These are phyloP conservation scores for Gigaspora rosea DNA, from an alignment of 192 early-diverging fungal genomes.

Conservation along the genomic window DNA sequence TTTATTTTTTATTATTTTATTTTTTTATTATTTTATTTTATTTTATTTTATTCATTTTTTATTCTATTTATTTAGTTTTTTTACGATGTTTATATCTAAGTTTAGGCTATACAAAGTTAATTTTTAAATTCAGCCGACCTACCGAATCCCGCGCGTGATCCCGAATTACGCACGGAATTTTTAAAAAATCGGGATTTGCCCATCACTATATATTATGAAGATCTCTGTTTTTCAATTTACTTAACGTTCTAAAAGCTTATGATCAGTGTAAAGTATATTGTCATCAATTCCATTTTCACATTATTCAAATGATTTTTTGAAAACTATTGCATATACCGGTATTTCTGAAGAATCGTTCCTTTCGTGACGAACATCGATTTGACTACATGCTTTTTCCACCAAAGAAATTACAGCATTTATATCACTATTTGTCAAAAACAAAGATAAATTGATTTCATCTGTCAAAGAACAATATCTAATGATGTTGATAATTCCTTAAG, in stretches of 20 bases:
- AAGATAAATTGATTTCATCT: conserved; percentile 43
- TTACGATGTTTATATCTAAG: too few species aligned
- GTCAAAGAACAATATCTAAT: conserved; percentile 40
- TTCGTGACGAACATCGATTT: conserved; percentile 17
- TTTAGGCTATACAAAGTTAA: too few species aligned
- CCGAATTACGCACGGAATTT: too few species aligned
- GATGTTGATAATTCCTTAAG: conserved; percentile 16
- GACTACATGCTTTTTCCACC: conserved; percentile 34
- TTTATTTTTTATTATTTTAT: too few species aligned
- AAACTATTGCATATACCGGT: conserved; percentile 35
- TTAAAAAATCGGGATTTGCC: too few species aligned
- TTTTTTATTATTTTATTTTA: too few species aligned
- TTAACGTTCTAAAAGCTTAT: conserved; percentile 11
- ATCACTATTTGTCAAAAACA: conserved; percentile 31
- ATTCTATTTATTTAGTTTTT: too few species aligned
- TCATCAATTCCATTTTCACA: conserved; percentile 45
- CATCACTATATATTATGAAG: neutral
- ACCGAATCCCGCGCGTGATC: too few species aligned
- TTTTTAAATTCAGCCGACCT: too few species aligned
- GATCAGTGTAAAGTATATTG: neutral
- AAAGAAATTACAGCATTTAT: conserved; percentile 42
- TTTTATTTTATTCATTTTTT: too few species aligned
- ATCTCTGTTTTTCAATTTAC: neutral
- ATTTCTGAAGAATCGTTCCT: conserved; percentile 29
- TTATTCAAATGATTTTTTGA: conserved; percentile 34